Conservation (phyloP, 257 asterid species). For the Solanum piurae region DNA sequence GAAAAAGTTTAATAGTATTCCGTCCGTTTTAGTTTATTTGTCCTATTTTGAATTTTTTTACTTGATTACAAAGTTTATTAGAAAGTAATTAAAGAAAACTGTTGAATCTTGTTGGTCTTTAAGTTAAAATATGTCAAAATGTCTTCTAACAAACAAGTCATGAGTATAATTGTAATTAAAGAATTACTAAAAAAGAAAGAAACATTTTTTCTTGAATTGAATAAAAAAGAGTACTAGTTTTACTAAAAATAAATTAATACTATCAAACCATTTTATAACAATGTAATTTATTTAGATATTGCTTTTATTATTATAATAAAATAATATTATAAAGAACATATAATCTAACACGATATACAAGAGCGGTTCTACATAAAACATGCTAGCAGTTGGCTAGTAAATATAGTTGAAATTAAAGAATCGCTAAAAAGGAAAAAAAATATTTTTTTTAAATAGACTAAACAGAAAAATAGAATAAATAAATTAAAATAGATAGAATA, state of each 20-base stretch:
- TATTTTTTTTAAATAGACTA: too few species aligned
- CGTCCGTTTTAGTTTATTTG: not conserved
- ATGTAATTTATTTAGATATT: too few species aligned
- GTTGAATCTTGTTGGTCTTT: too few species aligned
- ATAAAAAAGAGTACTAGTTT: too few species aligned
- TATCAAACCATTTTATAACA: not conserved
- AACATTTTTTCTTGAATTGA: not conserved
- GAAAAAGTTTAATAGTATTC: not conserved
- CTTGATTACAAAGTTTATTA: not conserved
- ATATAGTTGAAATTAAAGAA: not conserved
- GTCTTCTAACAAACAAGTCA: too few species aligned
- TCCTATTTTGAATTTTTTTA: not conserved
- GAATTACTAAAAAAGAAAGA: not conserved
- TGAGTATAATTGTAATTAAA: too few species aligned
- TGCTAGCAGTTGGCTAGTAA: not conserved
- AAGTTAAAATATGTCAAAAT: too few species aligned
- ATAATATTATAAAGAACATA: too few species aligned
- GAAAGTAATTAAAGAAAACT: not conserved
- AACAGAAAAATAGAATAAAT: not conserved
- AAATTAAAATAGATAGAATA: too few species aligned
- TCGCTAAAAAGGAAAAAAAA: rapidly evolving
- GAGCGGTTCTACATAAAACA: not conserved
- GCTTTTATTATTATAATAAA: too few species aligned
- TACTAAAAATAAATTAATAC: not conserved
- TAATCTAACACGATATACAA: not conserved